phyloP scores from a whole-genome alignment of 2,329 filamentous ascomycete genomes.

The Neospermospora avenae region DNA sequence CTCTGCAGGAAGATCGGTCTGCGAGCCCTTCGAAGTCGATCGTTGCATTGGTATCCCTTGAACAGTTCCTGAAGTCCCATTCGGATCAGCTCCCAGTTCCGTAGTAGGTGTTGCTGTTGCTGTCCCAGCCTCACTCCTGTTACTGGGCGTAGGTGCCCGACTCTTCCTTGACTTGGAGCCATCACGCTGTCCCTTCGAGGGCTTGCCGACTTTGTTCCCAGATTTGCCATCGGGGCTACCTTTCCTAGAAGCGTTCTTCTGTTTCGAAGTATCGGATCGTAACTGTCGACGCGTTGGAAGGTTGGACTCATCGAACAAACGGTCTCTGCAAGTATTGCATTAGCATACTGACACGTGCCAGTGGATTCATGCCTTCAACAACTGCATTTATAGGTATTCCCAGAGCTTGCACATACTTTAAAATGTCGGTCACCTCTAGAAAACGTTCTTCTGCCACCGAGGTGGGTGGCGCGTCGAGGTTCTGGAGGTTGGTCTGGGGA shows the following conservation, averaged over 20 bases:
- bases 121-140: conserved; percentile 22
- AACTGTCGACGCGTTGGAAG: conserved; percentile 49
- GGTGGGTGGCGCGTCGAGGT: conserved; percentile 53
- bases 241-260: conserved; percentile 34
- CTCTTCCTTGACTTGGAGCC: conserved; percentile 28
- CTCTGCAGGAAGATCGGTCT: conserved; percentile 30
- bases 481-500: conserved; percentile 55
- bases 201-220: conserved; percentile 22
- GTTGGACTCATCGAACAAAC: conserved; percentile 49
- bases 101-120: conserved; percentile 16
- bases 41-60: conserved; percentile 23
- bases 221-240: conserved; percentile 22
- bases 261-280: conserved; percentile 44
- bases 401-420: conserved; percentile 50
- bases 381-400: conserved; percentile 17
- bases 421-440: conserved; percentile 54
- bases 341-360: conserved; percentile 26
- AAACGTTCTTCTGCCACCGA: conserved; percentile 53
- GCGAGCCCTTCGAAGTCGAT: conserved; percentile 33
- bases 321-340: conserved; percentile 39
- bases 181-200: conserved; percentile 26
- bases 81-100: neutral
- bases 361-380: conserved; percentile 17
- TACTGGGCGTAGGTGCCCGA: conserved; percentile 25
- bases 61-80: conserved; percentile 4